Evolutionary conservation across 2,329 filamentous ascomycete genomes (phyloP), one percentile per base, ranked within the genome.

Genomic region (Hypoxylon sp.): DNA sequence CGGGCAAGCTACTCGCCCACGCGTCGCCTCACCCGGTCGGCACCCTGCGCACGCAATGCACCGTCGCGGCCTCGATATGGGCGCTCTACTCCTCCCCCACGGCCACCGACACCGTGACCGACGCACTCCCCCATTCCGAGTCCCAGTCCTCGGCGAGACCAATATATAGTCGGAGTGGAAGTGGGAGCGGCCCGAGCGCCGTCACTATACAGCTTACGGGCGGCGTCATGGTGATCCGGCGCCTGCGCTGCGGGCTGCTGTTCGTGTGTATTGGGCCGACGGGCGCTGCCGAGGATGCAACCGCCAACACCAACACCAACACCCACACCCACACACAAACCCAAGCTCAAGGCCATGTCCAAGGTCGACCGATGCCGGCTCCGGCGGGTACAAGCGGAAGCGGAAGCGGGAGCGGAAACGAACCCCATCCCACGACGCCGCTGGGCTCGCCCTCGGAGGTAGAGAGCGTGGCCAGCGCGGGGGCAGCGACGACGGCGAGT

Each of bases 1-100:
- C 86, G 42, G 89, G 89, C 73, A 89, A 89, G 77, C 85, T 91
- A 37, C 87, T 91, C 71, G 86, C 88, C 63, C 88, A 89, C 77
- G 86, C 88, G 42, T 87, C 86, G 55, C 79, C 83, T 2, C 82
- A 87, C 48, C 81, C 88, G 53, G 86, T 89, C 72, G 81, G 84
- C 66, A 81, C 84, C 19, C 84, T 91, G 42, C 88, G 89, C 74
- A 88, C 86, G 9, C 88, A 90, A 77, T 87, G 87, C 73, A 90
- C 88, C 65, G 87, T 91, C 66, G 89, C 89, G 46, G 87, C 87
- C 64, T 88, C 86, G 5, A 84, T 91, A 19, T 89, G 88, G 82
- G 81, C 84, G 19, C 84, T 90, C 47, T 88, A 91, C 78, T 82
- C 84, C 44, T 74, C 79, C 6, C 72, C 75, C 4, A 80, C 81